Percentiles rank a stretch among this genome's conserved stretches.
These are phyloP conservation scores for Heterobasidion occidentale DNA, from an alignment of 1,284 basidiomycete species.

Conservation along the genomic window DNA sequence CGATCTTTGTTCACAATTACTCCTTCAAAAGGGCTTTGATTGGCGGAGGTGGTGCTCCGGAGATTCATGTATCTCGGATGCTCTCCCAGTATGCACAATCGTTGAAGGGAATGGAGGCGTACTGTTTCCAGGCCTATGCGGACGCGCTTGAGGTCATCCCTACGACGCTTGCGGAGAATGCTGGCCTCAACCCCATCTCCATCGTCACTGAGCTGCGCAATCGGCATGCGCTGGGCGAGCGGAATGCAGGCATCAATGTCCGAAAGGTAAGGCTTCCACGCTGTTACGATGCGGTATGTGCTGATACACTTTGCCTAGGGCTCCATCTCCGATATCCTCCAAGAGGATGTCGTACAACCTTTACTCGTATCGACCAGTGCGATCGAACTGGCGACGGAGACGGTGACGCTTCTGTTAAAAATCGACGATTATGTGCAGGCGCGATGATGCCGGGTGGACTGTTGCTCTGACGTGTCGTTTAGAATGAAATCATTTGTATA, in stretches of 20 bases:
- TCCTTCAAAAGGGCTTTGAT: slow-evolving; percentile 72
- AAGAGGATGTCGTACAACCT: slow-evolving; percentile 97
- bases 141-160: slow-evolving; percentile 98
- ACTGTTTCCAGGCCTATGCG: slow-evolving; percentile 98
- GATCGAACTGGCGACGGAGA: slow-evolving; percentile 93
- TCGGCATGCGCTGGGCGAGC: slow-evolving; percentile 91
- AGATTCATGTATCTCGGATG: slow-evolving; percentile 95
- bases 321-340: slow-evolving; percentile 91
- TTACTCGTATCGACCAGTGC: slow-evolving; percentile 94
- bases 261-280: slow-evolving; percentile 61
- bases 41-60: slow-evolving; percentile 95
- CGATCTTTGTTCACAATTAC: background rate
- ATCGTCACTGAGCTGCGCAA: slow-evolving; percentile 98
- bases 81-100: slow-evolving; percentile 91
- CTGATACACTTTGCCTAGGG: slow-evolving; percentile 43
- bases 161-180: slow-evolving; percentile 97
- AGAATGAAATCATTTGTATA: background rate
- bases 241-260: slow-evolving; percentile 96
- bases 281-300: background rate
- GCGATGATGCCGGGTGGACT: slow-evolving; percentile 32
- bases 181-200: slow-evolving; percentile 95
- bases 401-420: slow-evolving; percentile 92
- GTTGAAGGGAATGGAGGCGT: slow-evolving; percentile 97
- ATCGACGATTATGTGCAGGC: slow-evolving; percentile 94
- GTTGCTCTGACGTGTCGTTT: background rate